These are phyloP conservation scores for Furculomyces boomerangus DNA, from an alignment of 371 early-diverging fungal genomes.

Conservation along the genomic window DNA sequence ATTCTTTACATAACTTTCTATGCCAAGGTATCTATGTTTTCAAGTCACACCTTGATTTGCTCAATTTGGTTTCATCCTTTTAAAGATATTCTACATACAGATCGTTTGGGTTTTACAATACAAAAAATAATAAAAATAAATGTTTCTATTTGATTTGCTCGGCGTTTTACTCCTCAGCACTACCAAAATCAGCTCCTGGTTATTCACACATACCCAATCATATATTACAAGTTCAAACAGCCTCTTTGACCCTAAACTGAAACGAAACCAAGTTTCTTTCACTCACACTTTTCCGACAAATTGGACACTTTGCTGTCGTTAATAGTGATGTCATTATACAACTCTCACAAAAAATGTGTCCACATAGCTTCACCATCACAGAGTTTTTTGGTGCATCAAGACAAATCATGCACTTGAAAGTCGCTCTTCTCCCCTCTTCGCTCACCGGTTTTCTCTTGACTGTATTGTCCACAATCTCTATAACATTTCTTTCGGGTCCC, in stretches of 20 bases:
- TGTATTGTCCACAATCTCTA: not conserved
- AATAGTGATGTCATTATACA: not conserved
- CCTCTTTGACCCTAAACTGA: not conserved
- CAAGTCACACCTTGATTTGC: no score
- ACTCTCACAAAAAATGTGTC: constrained; percentile 1
- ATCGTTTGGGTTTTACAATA: no score
- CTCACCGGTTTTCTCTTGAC: not conserved
- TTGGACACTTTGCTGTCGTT: not conserved
- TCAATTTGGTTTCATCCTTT: no score
- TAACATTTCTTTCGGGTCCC: not conserved
- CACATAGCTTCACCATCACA: not conserved
- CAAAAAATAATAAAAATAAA: no score
- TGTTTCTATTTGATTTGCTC: no score
- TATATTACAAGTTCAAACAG: not conserved
- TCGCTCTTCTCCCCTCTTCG: not conserved
- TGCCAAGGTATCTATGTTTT: no score
- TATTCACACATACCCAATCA: no score
- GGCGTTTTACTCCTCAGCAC: no score
- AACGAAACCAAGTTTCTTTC: not conserved
- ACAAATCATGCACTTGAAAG: not conserved
- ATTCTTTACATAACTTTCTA: no score
- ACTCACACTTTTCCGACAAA: not conserved
- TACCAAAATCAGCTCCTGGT: no score
- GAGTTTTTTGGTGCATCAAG: not conserved
- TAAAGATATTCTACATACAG: no score